These are phyloP conservation scores for Pseudogymnoascus sp. DNA, from an alignment of 2,329 filamentous ascomycete genomes.

Conservation along the genomic window DNA sequence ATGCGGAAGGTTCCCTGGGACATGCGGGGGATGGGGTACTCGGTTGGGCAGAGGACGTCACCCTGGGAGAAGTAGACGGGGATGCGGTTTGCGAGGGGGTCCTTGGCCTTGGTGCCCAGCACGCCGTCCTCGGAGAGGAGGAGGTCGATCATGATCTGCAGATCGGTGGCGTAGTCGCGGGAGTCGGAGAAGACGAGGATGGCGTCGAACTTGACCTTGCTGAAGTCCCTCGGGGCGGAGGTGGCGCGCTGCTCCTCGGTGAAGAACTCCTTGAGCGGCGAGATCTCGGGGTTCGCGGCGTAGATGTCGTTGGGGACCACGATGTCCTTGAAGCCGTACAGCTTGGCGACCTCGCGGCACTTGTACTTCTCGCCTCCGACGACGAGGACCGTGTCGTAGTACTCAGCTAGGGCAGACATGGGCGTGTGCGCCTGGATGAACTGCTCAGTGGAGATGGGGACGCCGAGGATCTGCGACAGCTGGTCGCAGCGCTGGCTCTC, in stretches of 20 bases:
- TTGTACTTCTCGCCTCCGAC: slow-evolving; percentile 68
- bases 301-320: slow-evolving; percentile 67
- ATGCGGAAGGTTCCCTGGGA: slow-evolving; percentile 70
- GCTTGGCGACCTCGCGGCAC: slow-evolving; percentile 63
- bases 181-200: slow-evolving; percentile 70
- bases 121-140: slow-evolving; percentile 59
- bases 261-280: slow-evolving; percentile 57
- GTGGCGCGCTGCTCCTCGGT: slow-evolving; percentile 58
- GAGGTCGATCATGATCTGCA: slow-evolving; percentile 69
- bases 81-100: slow-evolving; percentile 57
- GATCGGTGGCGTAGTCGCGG: slow-evolving; percentile 65
- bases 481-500: slow-evolving; percentile 57
- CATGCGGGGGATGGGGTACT: slow-evolving; percentile 59
- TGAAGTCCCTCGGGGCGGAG: slow-evolving; percentile 63
- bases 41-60: slow-evolving; percentile 55
- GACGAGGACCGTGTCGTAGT: slow-evolving; percentile 68
- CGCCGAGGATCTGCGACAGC: slow-evolving; percentile 56
- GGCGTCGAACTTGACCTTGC: slow-evolving; percentile 61
- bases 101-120: slow-evolving; percentile 54
- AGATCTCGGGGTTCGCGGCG: slow-evolving; percentile 59
- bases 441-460: slow-evolving; percentile 59
- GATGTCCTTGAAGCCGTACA: slow-evolving; percentile 66
- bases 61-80: slow-evolving; percentile 67
- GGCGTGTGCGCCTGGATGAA: slow-evolving; percentile 73
- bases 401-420: slow-evolving; percentile 67